A percentile compares a stretch with the other conserved stretches of the same genome.
These are phyloP conservation scores for Prunus fruticosa DNA, from an alignment of 306 rosid genomes.

Conservation along the genomic window DNA sequence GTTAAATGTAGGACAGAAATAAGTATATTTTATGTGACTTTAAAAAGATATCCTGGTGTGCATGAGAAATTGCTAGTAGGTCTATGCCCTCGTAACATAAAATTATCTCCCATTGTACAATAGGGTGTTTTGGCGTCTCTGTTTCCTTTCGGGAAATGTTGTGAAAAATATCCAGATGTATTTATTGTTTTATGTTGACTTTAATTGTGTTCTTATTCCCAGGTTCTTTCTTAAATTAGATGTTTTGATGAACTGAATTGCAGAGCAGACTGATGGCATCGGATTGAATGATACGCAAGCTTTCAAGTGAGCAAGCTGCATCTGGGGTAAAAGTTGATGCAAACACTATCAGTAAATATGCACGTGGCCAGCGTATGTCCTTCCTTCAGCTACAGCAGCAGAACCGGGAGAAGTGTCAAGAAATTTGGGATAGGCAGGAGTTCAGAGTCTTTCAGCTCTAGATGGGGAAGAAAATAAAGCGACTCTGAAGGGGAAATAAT, in stretches of 20 bases:
- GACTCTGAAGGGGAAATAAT: constrained; percentile 91
- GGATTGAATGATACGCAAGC: constrained; percentile 98
- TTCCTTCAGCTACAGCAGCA: constrained; percentile 98
- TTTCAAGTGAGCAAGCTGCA: constrained; percentile 97
- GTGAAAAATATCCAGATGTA: not conserved
- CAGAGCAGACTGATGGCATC: constrained; percentile 96
- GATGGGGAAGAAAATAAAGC: constrained; percentile 79
- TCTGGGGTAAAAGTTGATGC: constrained; percentile 95
- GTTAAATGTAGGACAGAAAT: no score
- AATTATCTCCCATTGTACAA: not conserved
- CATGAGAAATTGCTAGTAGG: not conserved
- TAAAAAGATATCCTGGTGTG: not conserved
- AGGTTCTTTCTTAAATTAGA: constrained; percentile 95
- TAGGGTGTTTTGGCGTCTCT: not conserved
- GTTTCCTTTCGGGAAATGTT: not conserved
- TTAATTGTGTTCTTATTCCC: constrained; percentile 22
- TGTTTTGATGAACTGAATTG: constrained; percentile 87
- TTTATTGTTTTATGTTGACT: constrained; percentile 13
- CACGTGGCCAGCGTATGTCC: constrained; percentile 99
- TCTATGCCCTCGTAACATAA: not conserved
- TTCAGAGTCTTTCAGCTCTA: constrained; percentile 72
- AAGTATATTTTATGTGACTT: not conserved
- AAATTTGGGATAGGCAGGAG: constrained; percentile 96
- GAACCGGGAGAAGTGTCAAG: constrained; percentile 97
- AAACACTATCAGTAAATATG: constrained; percentile 90